phyloP scores from a whole-genome alignment of 495 filamentous ascomycete species.

The Penicillium canariense region DNA sequence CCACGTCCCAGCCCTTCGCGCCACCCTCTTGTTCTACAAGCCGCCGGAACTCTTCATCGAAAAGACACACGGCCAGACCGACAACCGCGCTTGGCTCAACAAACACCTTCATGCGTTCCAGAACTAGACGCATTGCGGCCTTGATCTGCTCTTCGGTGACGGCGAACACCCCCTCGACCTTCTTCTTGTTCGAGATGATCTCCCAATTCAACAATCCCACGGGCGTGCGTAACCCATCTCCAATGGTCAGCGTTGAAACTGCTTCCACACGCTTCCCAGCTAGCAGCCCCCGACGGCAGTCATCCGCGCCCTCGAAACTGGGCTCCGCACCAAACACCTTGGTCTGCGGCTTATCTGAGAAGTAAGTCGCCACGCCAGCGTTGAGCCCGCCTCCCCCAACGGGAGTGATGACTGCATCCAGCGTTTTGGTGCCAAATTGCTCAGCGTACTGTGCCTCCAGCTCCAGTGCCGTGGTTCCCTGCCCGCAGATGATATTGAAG shows the following conservation, averaged over 20 bases:
- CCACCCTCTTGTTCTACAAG: conserved; percentile 69
- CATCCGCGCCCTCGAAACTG: conserved; percentile 78
- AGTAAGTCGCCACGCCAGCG: conserved; percentile 74
- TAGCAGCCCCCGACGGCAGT: conserved; percentile 66
- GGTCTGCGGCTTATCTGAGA: conserved; percentile 58
- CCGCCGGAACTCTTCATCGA: conserved; percentile 75
- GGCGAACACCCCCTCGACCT: conserved; percentile 70
- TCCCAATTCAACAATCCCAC: conserved; percentile 76
- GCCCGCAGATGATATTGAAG: conserved; percentile 84
- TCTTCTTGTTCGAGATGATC: conserved; percentile 69
- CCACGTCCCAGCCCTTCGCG: conserved; percentile 79
- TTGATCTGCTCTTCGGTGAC: conserved; percentile 84
- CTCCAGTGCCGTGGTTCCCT: conserved; percentile 87
- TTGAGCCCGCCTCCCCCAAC: conserved; percentile 89
- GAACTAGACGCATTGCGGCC: conserved; percentile 68
- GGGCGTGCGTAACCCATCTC: conserved; percentile 85
- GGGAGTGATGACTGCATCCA: conserved; percentile 83
- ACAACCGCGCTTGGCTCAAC: conserved; percentile 91
- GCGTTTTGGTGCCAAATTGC: conserved; percentile 17
- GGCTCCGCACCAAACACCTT: conserved; percentile 91
- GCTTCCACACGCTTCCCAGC: conserved; percentile 56
- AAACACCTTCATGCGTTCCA: conserved; percentile 89
- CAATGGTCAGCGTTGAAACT: conserved; percentile 79
- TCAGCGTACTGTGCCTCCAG: conserved; percentile 66
- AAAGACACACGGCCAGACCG: conserved; percentile 77